Evolutionary conservation across 1,284 basidiomycete species (phyloP).

Genomic region (Porodaedalea pini): DNA sequence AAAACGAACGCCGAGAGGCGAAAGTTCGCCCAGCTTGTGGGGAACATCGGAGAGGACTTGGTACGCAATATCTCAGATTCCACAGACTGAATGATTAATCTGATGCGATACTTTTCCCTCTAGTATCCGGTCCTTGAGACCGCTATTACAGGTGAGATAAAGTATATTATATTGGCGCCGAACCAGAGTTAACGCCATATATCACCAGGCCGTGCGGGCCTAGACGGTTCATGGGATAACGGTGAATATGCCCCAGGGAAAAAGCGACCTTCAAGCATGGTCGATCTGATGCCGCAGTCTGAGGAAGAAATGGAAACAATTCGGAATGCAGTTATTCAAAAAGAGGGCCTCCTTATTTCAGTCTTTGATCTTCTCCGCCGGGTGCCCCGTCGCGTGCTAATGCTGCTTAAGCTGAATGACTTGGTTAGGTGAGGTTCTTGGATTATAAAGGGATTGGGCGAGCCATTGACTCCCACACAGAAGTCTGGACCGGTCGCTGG

Average conservation of each 20-base stretch:
- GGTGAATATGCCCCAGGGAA: conserved; percentile 36
- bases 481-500: conserved; percentile 66
- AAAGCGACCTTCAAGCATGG: conserved; percentile 66
- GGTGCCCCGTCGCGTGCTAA: conserved; percentile 81
- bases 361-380: conserved; percentile 83
- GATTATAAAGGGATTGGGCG: background rate
- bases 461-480: conserved; percentile 37
- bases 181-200: background rate
- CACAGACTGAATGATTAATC: background rate
- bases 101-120: conserved; percentile 2
- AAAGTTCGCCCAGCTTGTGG: conserved; percentile 85
- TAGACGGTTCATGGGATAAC: conserved; percentile 55
- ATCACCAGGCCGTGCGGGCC: conserved; percentile 49
- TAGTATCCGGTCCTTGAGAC: conserved; percentile 86
- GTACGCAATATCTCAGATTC: conserved; percentile 40
- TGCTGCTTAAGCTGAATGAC: conserved; percentile 86
- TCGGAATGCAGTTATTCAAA: conserved; percentile 72
- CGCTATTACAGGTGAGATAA: conserved; percentile 61
- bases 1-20: conserved; percentile 62
- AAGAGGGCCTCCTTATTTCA: conserved; percentile 77
- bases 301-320: conserved; percentile 76
- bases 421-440: conserved; percentile 55
- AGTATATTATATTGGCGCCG: background rate
- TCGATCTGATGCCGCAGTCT: conserved; percentile 67
- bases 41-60: conserved; percentile 84